phyloP scores from a whole-genome alignment of 768 basidiomycete species.

The Boletus barrowsii region DNA sequence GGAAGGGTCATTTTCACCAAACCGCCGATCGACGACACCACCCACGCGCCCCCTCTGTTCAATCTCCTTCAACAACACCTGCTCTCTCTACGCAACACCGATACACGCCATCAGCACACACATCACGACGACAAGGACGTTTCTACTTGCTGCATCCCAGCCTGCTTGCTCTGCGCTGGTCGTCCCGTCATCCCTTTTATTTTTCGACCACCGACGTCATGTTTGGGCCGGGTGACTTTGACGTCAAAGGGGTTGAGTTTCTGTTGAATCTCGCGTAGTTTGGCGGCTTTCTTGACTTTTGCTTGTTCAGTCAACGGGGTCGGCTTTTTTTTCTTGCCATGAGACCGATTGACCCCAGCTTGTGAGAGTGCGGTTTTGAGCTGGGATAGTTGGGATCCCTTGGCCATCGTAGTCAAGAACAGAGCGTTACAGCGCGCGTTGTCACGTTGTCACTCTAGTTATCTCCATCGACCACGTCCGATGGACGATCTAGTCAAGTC shows the following conservation, averaged over 20 bases:
- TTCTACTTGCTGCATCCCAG: conserved; percentile 81
- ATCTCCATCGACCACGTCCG: too few relatives aligned
- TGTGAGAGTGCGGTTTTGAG: conserved; percentile 81
- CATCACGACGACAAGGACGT: conserved; percentile 19
- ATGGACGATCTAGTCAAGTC: too few relatives aligned
- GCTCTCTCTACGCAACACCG: conserved; percentile 59
- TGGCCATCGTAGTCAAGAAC: conserved; percentile 34
- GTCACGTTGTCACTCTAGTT: neutral
- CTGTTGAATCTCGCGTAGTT: conserved; percentile 78
- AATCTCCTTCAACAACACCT: conserved; percentile 85
- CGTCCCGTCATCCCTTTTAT: conserved; percentile 79
- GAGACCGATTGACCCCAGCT: conserved; percentile 69
- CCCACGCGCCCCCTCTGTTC: conserved; percentile 79
- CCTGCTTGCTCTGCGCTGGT: conserved; percentile 86
- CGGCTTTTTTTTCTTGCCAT: conserved; percentile 67
- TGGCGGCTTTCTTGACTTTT: conserved; percentile 77
- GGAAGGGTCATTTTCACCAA: conserved; percentile 91
- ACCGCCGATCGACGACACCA: conserved; percentile 89
- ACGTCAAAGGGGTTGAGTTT: conserved; percentile 92
- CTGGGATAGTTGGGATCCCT: conserved; percentile 87
- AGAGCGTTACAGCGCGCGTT: neutral
- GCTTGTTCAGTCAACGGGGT: conserved; percentile 62
- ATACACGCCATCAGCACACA: conserved; percentile 4
- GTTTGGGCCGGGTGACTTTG: conserved; percentile 88
- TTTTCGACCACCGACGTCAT: conserved; percentile 87